A percentile compares a stretch with the other conserved stretches of the same genome.
phyloP scores from a whole-genome alignment of 345 rosid species.

The Toxicodendron radicans region DNA sequence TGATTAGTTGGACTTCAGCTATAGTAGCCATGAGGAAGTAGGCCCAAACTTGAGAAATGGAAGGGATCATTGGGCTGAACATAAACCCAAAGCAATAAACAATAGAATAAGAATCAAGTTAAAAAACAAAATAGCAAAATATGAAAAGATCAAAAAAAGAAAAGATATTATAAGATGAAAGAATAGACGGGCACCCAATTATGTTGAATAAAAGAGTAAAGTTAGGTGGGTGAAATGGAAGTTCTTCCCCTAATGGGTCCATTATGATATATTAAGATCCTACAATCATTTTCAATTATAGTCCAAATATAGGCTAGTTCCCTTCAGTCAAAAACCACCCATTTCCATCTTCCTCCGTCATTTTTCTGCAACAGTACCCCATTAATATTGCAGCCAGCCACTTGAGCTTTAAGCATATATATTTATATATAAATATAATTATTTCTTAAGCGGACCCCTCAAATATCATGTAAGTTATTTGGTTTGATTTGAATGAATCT shows the following conservation, averaged over 20 bases:
- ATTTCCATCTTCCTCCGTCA: neutral
- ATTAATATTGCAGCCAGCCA: neutral
- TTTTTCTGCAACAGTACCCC: neutral
- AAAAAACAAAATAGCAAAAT: too few relatives aligned
- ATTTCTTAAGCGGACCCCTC: neutral
- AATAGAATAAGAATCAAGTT: neutral
- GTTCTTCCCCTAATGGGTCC: constrained; percentile 22
- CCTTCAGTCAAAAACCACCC: constrained; percentile 7
- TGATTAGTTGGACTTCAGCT: too few relatives aligned
- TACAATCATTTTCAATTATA: constrained; percentile 18
- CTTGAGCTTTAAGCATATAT: too few relatives aligned
- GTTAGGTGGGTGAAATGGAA: constrained; percentile 27
- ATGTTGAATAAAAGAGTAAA: constrained; percentile 15
- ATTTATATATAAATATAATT: neutral
- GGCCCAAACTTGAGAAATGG: neutral
- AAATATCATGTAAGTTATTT: neutral
- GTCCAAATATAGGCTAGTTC: neutral
- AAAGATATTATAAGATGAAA: neutral
- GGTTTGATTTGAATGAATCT: neutral
- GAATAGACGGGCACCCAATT: constrained; percentile 25
- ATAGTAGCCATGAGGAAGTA: too few relatives aligned
- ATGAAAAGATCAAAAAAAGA: neutral
- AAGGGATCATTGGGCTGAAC: too few relatives aligned
- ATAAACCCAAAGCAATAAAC: neutral
- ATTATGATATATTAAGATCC: constrained; percentile 18